These are phyloP conservation scores for Coemansia sp. DNA, from an alignment of 192 early-diverging fungal species.

Conservation along the genomic window DNA sequence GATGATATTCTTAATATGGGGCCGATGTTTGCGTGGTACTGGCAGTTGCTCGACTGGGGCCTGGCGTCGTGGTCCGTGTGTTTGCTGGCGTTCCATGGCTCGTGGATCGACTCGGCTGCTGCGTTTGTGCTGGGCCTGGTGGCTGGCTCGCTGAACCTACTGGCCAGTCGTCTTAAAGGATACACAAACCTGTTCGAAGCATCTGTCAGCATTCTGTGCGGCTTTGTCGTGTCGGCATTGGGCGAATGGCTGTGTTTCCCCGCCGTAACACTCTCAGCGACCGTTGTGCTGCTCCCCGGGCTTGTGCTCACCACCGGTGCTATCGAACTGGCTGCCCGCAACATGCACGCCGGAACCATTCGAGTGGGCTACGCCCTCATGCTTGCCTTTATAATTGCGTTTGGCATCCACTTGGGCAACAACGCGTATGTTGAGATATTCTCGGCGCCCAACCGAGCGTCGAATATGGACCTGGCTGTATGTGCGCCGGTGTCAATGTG, in stretches of 20 bases:
- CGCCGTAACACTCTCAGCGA: conserved; percentile 59
- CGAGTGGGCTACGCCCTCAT: conserved; percentile 74
- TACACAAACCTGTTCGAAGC: conserved; percentile 70
- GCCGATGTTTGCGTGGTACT: conserved; percentile 56
- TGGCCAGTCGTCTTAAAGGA: conserved; percentile 57
- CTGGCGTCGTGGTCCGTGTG: conserved; percentile 57
- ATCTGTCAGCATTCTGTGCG: conserved; percentile 57
- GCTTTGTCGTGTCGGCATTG: conserved; percentile 57
- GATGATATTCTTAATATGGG: conserved; percentile 53
- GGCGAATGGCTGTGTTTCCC: conserved; percentile 58
- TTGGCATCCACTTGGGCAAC: conserved; percentile 64
- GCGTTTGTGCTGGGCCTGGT: conserved; percentile 47
- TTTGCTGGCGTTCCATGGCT: conserved; percentile 64
- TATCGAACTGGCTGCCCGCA: conserved; percentile 81
- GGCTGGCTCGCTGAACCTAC: conserved; percentile 58
- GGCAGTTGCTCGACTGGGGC: conserved; percentile 58
- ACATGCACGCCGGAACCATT: conserved; percentile 83
- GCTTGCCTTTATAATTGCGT: conserved; percentile 71
- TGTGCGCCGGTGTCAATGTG: conserved; percentile 34
- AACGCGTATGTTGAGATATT: conserved; percentile 59
- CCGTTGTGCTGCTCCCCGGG: conserved; percentile 66
- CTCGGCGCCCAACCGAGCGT: conserved; percentile 27
- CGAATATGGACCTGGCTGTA: conserved; percentile 16
- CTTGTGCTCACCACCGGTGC: conserved; percentile 73
- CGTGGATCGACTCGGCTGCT: conserved; percentile 62